Evolutionary conservation across 805 yeast genomes (phyloP).

Genomic region (Lachancea nothofagi): DNA sequence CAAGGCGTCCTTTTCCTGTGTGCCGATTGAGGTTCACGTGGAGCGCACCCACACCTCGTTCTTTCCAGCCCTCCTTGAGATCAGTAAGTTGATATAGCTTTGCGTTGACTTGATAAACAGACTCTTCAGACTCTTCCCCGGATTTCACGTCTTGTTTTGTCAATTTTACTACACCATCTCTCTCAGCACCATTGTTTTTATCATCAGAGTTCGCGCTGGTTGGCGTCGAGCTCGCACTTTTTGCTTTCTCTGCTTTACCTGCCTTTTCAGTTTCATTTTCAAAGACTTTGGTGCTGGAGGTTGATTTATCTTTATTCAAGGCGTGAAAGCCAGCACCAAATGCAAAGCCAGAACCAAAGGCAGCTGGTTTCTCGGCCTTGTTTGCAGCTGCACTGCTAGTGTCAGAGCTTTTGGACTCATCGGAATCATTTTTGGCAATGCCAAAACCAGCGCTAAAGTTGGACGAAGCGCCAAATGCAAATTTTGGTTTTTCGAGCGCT

Average conservation of each 20-base stretch:
- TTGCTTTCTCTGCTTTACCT: slow-evolving; percentile 11
- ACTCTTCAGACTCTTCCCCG: slow-evolving; percentile 84
- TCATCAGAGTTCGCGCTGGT: slow-evolving; percentile 12
- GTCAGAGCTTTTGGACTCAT: slow-evolving; percentile 5
- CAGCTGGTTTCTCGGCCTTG: slow-evolving; percentile 18
- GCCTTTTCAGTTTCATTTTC: slow-evolving; percentile 12
- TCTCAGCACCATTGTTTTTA: slow-evolving; percentile 7
- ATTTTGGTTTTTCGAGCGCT: slow-evolving; percentile 35
- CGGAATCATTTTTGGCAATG: slow-evolving; percentile 14
- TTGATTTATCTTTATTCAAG: slow-evolving; percentile 16
- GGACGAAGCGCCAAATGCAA: slow-evolving; percentile 52
- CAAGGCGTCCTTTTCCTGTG: slow-evolving; percentile 53
- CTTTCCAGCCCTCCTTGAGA: slow-evolving; percentile 84
- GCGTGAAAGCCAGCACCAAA: slow-evolving; percentile 37
- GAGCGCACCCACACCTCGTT: slow-evolving; percentile 84
- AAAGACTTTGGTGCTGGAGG: slow-evolving; percentile 5
- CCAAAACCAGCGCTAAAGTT: slow-evolving; percentile 41
- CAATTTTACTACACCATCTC: slow-evolving; percentile 42
- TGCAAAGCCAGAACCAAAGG: slow-evolving; percentile 43
- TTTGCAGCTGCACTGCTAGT: slow-evolving; percentile 1
- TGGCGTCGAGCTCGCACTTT: slow-evolving; percentile 8
- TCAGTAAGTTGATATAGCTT: slow-evolving; percentile 72
- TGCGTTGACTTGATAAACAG: slow-evolving; percentile 63
- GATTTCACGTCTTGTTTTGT: slow-evolving; percentile 60
- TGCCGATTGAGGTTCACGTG: slow-evolving; percentile 57